phyloP scores from a whole-genome alignment of 1,284 basidiomycete species.

The Termitomyces sp. region DNA sequence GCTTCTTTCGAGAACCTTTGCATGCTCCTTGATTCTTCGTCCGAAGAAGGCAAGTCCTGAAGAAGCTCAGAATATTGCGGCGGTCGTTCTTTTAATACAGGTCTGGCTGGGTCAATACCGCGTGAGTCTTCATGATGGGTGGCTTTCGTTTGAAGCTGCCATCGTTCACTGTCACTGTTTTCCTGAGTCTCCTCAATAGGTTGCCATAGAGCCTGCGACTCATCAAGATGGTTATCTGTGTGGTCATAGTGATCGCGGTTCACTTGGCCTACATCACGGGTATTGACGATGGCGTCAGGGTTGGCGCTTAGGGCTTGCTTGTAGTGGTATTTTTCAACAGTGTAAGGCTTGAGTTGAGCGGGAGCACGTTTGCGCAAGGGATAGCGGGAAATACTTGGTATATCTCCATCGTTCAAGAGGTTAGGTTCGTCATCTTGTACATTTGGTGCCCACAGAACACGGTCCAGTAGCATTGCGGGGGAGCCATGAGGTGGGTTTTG shows the following conservation, averaged over 20 bases:
- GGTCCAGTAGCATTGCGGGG: not conserved
- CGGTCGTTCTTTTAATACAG: not conserved
- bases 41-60: constrained; percentile 30
- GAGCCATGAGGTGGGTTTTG: not conserved
- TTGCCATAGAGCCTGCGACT: constrained; percentile 16
- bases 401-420: constrained; percentile 4
- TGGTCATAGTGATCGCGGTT: constrained; percentile 22
- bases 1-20: constrained; percentile 25
- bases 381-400: constrained; percentile 33
- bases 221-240: constrained; percentile 22
- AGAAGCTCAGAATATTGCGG: constrained; percentile 26
- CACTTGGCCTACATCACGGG: constrained; percentile 25
- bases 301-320: constrained; percentile 37
- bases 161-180: constrained; percentile 18
- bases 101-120: not conserved
- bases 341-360: constrained; percentile 52
- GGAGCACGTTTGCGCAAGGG: constrained; percentile 44
- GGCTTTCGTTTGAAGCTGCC: constrained; percentile 2
- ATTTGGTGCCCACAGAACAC: not conserved
- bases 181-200: constrained; percentile 24
- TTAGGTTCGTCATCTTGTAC: not conserved
- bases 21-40: constrained; percentile 26
- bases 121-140: not conserved
- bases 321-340: constrained; percentile 44
- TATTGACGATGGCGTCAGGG: constrained; percentile 57